Conservation (phyloP, 805 yeast species). For the Ogataea philodendri region DNA sequence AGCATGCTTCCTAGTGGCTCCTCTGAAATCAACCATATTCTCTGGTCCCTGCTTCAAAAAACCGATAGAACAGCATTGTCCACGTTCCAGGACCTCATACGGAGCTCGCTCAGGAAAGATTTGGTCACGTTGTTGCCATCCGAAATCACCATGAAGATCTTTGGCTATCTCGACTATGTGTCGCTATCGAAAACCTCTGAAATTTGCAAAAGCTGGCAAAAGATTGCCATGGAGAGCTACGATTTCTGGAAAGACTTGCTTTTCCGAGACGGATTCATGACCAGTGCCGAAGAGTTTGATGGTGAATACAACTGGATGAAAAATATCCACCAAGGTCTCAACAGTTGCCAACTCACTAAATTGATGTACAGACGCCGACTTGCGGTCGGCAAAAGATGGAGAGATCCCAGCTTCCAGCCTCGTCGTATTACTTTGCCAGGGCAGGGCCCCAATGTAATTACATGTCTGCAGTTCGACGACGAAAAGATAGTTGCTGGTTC, state of each 20-base stretch:
- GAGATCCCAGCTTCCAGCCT: conserved; percentile 68
- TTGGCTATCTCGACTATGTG: conserved; percentile 59
- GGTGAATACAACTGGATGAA: conserved; percentile 24
- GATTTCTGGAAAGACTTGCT: conserved; percentile 70
- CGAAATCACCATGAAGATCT: conserved; percentile 67
- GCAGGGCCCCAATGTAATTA: conserved; percentile 79
- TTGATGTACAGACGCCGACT: conserved; percentile 57
- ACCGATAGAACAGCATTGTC: conserved; percentile 63
- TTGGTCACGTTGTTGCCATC: conserved; percentile 66
- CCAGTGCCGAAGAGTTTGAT: conserved; percentile 43
- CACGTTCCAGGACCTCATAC: conserved; percentile 51
- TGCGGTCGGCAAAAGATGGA: conserved; percentile 72
- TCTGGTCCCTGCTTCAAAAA: conserved; percentile 50
- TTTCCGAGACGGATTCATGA: conserved; percentile 58
- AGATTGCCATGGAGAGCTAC: conserved; percentile 56
- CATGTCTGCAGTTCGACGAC: conserved; percentile 91
- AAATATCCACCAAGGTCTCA: conserved; percentile 10
- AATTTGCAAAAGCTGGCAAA: conserved; percentile 71
- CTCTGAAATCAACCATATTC: conserved; percentile 47
- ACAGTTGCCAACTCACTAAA: conserved; percentile 21
- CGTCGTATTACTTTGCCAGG: conserved; percentile 62
- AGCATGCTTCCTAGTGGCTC: conserved; percentile 44
- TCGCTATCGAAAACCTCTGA: conserved; percentile 59
- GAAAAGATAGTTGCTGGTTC: conserved; percentile 90
- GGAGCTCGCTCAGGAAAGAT: conserved; percentile 66